Evolutionary conservation across 75 land plant species (phyloP).

Genomic region (Picea glauca): DNA sequence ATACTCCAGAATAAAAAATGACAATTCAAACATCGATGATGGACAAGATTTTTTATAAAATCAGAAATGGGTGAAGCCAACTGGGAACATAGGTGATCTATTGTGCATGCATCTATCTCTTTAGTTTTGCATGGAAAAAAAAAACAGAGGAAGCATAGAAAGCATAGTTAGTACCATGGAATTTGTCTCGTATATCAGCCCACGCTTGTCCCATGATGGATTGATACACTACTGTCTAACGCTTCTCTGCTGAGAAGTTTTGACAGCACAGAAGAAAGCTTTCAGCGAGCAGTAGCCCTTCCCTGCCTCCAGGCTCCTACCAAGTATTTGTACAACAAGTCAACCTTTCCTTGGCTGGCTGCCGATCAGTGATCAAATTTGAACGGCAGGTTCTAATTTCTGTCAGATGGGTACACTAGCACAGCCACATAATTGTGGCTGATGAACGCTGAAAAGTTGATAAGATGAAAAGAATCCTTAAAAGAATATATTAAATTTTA

Average conservation of each 20-base stretch:
- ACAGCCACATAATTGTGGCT: no score
- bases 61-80: background rate
- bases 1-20: background rate
- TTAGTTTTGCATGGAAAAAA: no score
- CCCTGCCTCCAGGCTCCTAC: no score
- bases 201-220: constrained; percentile 24
- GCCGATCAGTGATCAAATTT: no score
- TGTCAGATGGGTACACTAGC: no score
- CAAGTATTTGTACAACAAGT: no score
- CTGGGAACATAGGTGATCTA: background rate
- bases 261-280: background rate
- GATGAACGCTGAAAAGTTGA: no score
- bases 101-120: background rate
- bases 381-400: no score
- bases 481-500: no score
- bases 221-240: background rate
- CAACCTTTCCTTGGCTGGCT: no score
- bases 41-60: background rate
- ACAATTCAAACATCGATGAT: background rate
- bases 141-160: background rate
- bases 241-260: background rate
- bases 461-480: no score
- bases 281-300: background rate
- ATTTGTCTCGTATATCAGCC: constrained; percentile 9
- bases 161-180: constrained; percentile 16